phyloP scores from a whole-genome alignment of 2,329 filamentous ascomycete species.

The Epichloe coenophiala region DNA sequence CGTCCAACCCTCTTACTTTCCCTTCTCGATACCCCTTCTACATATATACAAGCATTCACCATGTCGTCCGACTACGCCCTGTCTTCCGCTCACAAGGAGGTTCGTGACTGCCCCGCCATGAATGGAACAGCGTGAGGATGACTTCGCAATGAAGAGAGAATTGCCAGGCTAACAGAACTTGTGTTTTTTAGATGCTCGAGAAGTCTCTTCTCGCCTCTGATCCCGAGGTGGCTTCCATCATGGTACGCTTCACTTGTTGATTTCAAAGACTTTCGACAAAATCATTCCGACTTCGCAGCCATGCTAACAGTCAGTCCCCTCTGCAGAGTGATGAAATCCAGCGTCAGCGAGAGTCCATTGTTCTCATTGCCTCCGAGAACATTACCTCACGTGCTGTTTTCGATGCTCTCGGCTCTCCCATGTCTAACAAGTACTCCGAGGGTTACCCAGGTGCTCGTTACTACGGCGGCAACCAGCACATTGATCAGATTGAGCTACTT shows the following conservation, averaged over 20 bases:
- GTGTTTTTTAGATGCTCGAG: conserved; percentile 66
- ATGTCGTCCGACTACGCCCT: conserved; percentile 39
- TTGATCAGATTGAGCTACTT: conserved; percentile 87
- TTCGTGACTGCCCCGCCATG: conserved; percentile 17
- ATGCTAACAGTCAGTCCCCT: conserved; percentile 16
- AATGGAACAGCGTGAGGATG: conserved; percentile 11
- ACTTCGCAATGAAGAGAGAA: not conserved
- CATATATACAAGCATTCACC: conserved; percentile 9
- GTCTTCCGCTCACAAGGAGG: conserved; percentile 40
- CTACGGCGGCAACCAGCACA: conserved; percentile 98
- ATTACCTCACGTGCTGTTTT: conserved; percentile 97
- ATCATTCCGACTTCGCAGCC: not conserved
- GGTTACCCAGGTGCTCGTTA: conserved; percentile 96
- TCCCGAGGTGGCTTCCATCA: conserved; percentile 89
- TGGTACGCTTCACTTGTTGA: conserved; percentile 46
- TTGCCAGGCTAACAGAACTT: not conserved
- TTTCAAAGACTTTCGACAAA: not conserved
- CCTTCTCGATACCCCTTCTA: conserved; percentile 3
- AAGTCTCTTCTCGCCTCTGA: conserved; percentile 84
- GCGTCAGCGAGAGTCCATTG: conserved; percentile 95
- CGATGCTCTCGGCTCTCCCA: conserved; percentile 86
- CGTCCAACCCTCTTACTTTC: not conserved
- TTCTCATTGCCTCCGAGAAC: conserved; percentile 98
- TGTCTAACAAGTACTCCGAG: conserved; percentile 99
- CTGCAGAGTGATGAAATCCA: conserved; percentile 76